Percentiles rank a stretch among this genome's conserved stretches.
These are phyloP conservation scores for Thalassiosira mediterranea DNA, from an alignment of 352 stramenopile genomes.

Conservation along the genomic window DNA sequence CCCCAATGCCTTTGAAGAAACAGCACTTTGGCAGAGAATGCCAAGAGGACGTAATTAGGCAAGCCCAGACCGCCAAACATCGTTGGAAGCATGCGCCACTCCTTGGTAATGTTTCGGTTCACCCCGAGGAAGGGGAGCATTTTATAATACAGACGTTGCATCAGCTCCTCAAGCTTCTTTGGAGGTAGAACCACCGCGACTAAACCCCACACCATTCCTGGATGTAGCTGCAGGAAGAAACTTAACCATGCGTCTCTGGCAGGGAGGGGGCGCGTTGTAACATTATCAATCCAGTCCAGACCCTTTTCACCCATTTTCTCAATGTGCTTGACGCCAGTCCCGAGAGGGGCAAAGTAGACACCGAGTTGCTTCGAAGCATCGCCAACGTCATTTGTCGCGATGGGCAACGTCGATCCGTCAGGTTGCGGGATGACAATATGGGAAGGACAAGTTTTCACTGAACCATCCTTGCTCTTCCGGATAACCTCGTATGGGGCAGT, in stretches of 20 bases:
- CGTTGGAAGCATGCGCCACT: not conserved
- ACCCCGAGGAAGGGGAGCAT: constrained; percentile 4
- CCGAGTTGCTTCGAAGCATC: constrained; percentile 20
- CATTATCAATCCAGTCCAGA: not conserved
- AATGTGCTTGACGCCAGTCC: constrained; percentile 13
- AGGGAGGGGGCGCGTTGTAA: not conserved
- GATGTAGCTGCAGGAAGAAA: not conserved
- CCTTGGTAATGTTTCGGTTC: constrained; percentile 2
- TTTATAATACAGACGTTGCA: not conserved
- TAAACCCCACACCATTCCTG: not conserved
- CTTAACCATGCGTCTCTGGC: constrained; percentile 2
- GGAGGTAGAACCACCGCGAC: constrained; percentile 1
- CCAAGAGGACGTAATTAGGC: constrained; percentile 1
- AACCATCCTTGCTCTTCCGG: not conserved
- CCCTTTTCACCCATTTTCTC: constrained; percentile 12
- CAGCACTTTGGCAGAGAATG: not conserved
- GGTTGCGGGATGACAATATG: constrained; percentile 21
- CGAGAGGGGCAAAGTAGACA: not conserved
- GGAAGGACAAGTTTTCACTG: not conserved
- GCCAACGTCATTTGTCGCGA: constrained; percentile 3
- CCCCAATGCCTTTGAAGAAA: constrained; percentile 6
- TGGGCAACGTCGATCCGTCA: constrained; percentile 6
- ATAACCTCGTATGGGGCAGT: not conserved
- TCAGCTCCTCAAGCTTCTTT: not conserved
- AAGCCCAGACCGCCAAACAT: constrained; percentile 4